These are phyloP conservation scores for Trypanosoma conorhini DNA, from an alignment of 208 protist species.

Conservation along the genomic window DNA sequence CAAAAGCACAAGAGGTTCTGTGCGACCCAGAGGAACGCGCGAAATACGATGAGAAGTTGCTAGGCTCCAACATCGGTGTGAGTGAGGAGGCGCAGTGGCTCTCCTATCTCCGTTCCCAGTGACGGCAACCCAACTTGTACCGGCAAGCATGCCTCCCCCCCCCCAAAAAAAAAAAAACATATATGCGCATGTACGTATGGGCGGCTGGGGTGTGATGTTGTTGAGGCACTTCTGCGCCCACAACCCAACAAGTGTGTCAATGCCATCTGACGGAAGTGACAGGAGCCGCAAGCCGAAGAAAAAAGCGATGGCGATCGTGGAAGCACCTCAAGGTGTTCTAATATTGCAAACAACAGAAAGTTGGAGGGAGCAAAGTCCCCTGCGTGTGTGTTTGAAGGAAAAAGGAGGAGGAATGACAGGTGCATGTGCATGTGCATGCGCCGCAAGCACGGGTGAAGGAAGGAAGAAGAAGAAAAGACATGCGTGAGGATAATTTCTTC, in stretches of 20 bases:
- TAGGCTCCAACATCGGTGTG: not conserved
- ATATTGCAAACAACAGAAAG: not conserved
- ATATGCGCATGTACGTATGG: not conserved
- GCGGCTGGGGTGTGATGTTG: not conserved
- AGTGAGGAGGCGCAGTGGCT: constrained; percentile 39
- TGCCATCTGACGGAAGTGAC: not conserved
- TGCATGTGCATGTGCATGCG: not conserved
- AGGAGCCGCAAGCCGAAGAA: not conserved
- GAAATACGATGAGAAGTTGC: constrained; percentile 68
- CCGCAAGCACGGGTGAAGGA: not conserved
- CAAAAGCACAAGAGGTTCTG: constrained; percentile 86
- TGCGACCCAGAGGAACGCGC: constrained; percentile 52
- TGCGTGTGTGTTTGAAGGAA: not conserved
- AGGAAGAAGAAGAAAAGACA: not conserved
- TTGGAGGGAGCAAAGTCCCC: not conserved
- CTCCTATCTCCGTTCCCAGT: constrained; percentile 36
- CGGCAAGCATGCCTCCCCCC: too few relatives aligned
- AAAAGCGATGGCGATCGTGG: not conserved
- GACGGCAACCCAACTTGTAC: not conserved
- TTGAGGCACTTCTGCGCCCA: not conserved
- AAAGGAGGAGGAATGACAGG: not conserved
- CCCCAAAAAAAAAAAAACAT: not conserved
- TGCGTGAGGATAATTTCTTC: not conserved
- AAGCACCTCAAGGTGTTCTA: not conserved
- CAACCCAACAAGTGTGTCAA: not conserved